A percentile compares a stretch with the other conserved stretches of the same genome.
Conservation (phyloP, 140 eudicot species). For the Oenanthe javanica region DNA sequence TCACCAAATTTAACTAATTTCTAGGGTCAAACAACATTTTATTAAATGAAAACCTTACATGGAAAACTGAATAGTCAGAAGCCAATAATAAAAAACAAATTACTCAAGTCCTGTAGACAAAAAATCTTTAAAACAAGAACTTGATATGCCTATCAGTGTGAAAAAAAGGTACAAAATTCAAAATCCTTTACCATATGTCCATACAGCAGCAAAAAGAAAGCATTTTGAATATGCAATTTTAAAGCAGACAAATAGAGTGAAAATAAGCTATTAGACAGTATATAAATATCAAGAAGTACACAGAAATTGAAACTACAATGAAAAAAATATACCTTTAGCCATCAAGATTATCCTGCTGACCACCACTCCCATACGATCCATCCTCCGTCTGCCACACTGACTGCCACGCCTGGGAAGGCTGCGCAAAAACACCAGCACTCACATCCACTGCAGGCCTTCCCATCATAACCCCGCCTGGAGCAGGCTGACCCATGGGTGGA, state of each 20-base stretch:
- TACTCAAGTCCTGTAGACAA: background rate
- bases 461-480: conserved; percentile 49
- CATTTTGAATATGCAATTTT: background rate
- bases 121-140: background rate
- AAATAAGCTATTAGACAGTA: background rate
- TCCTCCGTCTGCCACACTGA: conserved; percentile 83
- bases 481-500: conserved; percentile 60
- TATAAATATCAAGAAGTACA: background rate
- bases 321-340: conserved; percentile 35
- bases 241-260: background rate
- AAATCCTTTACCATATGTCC: background rate
- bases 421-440: conserved; percentile 42
- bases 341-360: conserved; percentile 45
- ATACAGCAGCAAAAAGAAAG: background rate
- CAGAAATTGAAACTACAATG: too few relatives aligned
- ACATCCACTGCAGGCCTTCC: conserved; percentile 61
- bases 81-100: background rate
- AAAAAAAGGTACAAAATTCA: background rate
- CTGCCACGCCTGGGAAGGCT: conserved; percentile 89
- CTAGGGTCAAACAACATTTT: background rate
- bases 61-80: background rate
- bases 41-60: background rate
- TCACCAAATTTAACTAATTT: background rate
- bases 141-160: background rate
- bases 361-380: conserved; percentile 52